Evolutionary conservation across 2,329 filamentous ascomycete species (phyloP), one percentile per base, ranked within the genome.

Genomic region (Penicillium sp.): DNA sequence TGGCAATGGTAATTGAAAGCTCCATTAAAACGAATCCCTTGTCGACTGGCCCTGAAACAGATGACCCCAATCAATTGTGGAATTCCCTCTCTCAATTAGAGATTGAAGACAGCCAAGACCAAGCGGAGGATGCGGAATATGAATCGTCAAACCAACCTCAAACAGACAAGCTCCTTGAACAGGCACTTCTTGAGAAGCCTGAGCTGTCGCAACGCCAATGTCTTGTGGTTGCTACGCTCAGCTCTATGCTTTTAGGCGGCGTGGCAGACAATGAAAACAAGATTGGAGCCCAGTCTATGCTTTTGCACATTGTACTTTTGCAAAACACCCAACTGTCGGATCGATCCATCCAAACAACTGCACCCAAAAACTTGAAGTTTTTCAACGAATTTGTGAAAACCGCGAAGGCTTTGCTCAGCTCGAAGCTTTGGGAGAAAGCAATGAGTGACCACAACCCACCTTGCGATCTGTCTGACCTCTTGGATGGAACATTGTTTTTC

Each of bases 401-500:
- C 21, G 74, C 76, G 13, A 66, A 69, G 29, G 62, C 58, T 38
- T 63, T 80, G 41, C 62, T 83, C 57, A 65, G 66, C 21, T 75
- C 72, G 21, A 57, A 62, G 49, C 66, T 57, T 29, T 83, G 72
- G 78, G 65, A 54, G 50, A 64, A 66, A 13, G 68, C 65, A 42
- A 65, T 73, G 42, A 49, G 54, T 4, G 47, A 64, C 13, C 59
- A 57, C 31, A 31, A 62, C 15, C 50, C 66, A 9, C 52, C 58
- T 10, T 80, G 77, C 62, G 81, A 86, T 65, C 66, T 85, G 6
- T 76, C 76, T 17, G 85, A 87, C 66, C 69, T 83, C 6, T 67
- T 86, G 15, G 84, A 87, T 68, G 84, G 84, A 7, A 76, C 83
- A 39, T 65, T 83, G 6, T 76, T 80, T 29, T 39, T 60, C 42